These are phyloP conservation scores for Syzygium aromaticum DNA, from an alignment of 345 rosid genomes.

Conservation along the genomic window DNA sequence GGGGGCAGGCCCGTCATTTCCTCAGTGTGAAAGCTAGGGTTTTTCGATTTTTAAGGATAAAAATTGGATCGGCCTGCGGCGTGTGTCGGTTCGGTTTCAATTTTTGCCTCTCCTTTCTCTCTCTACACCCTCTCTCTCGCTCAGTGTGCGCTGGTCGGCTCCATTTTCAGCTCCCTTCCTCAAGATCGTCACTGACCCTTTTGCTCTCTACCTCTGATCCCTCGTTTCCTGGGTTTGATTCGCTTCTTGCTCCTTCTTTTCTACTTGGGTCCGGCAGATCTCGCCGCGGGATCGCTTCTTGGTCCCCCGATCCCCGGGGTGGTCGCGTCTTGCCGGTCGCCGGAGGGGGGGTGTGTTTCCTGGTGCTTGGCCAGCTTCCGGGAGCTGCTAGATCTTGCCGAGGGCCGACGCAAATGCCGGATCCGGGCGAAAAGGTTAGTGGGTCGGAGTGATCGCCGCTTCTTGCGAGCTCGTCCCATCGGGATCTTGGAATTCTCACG, in stretches of 20 bases:
- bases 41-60: neutral
- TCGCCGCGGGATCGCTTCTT: neutral
- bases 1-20: neutral
- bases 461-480: neutral
- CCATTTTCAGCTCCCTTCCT: neutral
- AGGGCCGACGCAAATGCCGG: neutral
- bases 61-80: neutral
- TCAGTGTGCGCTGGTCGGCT: neutral
- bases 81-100: slow-evolving; percentile 5
- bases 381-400: neutral
- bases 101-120: neutral
- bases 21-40: neutral
- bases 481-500: neutral
- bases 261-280: neutral
- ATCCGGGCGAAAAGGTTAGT: slow-evolving; percentile 23
- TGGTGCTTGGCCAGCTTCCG: neutral
- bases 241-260: neutral
- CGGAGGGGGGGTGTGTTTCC: no score
- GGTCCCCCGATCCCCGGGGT: neutral
- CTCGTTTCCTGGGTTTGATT: neutral
- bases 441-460: neutral
- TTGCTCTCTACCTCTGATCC: neutral
- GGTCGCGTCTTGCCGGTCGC: neutral
- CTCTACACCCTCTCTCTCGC: neutral
- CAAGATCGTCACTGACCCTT: neutral